A percentile compares a stretch with the other conserved stretches of the same genome.
Evolutionary conservation across 768 basidiomycete species (phyloP).

Genomic region (Lactarius pseudohatsudake): DNA sequence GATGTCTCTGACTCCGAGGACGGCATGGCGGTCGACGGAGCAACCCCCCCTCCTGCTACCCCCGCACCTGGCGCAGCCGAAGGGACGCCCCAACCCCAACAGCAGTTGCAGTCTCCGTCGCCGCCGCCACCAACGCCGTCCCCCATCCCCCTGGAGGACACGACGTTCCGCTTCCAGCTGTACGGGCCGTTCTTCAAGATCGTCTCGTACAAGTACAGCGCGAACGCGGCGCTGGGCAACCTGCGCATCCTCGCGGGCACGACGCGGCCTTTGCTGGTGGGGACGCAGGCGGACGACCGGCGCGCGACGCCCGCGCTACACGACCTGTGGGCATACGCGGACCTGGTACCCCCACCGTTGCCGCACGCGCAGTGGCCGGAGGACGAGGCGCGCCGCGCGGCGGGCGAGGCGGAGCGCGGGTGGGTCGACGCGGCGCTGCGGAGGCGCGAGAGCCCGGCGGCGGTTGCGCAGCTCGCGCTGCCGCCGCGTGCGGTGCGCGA

Average conservation of each 20-base stretch:
- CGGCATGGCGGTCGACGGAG: constrained; percentile 15
- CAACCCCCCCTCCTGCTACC: not conserved
- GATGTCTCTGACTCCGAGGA: constrained; percentile 11
- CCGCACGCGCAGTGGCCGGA: constrained; percentile 24
- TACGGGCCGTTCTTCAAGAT: constrained; percentile 27
- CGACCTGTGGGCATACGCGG: constrained; percentile 27
- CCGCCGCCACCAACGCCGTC: not conserved
- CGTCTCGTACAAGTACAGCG: constrained; percentile 24
- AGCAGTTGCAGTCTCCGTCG: not conserved
- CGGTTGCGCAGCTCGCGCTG: constrained; percentile 25
- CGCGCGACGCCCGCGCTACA: constrained; percentile 18
- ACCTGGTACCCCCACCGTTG: constrained; percentile 17
- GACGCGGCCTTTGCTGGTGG: constrained; percentile 19
- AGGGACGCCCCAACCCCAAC: not conserved
- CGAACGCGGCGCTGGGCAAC: constrained; percentile 5
- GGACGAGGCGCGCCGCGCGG: constrained; percentile 23
- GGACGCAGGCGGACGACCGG: constrained; percentile 23
- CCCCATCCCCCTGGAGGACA: constrained; percentile 18
- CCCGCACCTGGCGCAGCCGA: not conserved
- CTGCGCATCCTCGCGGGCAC: constrained; percentile 26
- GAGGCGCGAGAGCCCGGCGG: constrained; percentile 19
- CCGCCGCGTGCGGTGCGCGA: constrained; percentile 19
- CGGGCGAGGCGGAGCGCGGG: constrained; percentile 27
- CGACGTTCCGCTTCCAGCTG: constrained; percentile 29
- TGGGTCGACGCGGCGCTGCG: constrained; percentile 24